A percentile compares a stretch with the other conserved stretches of the same genome.
Evolutionary conservation across 352 stramenopile genomes (phyloP).

Genomic region (Elongisporangium senticosum): DNA sequence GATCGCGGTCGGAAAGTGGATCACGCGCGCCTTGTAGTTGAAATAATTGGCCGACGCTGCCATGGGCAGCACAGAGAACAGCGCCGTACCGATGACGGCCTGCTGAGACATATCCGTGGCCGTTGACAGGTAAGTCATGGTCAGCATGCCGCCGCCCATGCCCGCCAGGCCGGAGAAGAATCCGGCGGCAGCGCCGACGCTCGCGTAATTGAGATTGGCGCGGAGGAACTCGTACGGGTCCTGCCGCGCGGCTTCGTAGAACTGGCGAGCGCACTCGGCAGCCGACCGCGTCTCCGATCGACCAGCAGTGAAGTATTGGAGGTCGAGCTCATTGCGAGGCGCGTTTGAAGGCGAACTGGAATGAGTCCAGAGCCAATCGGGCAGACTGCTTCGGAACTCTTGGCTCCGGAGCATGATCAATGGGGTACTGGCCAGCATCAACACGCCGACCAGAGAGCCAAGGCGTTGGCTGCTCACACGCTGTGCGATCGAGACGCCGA

Average conservation of each 20-base stretch:
- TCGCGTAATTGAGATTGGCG: conserved; percentile 14
- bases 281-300: no score
- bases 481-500: conserved; percentile 16
- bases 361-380: no score
- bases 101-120: conserved; percentile 21
- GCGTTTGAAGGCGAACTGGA: no score
- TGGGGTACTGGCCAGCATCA: conserved; percentile 17
- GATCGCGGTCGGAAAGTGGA: conserved; percentile 19
- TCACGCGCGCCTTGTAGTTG: conserved; percentile 13
- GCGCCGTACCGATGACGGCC: conserved; percentile 16
- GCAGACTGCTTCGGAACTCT: no score
- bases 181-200: conserved; percentile 14
- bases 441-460: conserved; percentile 11
- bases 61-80: conserved; percentile 20
- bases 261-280: no score
- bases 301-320: no score
- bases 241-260: neutral
- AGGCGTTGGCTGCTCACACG: conserved; percentile 16
- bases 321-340: no score
- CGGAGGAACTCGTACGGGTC: conserved; percentile 10
- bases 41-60: conserved; percentile 14
- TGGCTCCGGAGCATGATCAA: conserved; percentile 12
- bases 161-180: conserved; percentile 24
- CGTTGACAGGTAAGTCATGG: conserved; percentile 22
- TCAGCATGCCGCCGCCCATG: conserved; percentile 19